A percentile compares a stretch with the other conserved stretches of the same genome.
phyloP scores from a whole-genome alignment of 2,329 filamentous ascomycete genomes.

The Stagonosporopsis chrysanthemi region DNA sequence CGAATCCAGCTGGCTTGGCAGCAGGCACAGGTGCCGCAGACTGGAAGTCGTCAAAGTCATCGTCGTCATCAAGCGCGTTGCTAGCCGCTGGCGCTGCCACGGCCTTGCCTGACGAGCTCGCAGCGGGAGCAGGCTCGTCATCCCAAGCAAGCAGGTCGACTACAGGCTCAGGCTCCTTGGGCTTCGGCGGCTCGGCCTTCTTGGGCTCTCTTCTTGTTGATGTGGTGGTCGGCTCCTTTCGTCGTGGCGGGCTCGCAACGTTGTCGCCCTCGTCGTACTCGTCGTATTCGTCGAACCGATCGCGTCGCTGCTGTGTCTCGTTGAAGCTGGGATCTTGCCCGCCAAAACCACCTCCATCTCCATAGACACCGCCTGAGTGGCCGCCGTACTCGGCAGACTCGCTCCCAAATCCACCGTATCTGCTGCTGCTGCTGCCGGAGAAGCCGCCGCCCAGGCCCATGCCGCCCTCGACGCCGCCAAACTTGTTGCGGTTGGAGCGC shows the following conservation, averaged over 20 bases:
- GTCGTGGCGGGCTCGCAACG: conserved; percentile 58
- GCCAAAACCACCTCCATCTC: conserved; percentile 94
- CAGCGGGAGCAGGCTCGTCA: conserved; percentile 67
- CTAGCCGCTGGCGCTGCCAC: conserved; percentile 48
- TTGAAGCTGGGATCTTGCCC: conserved; percentile 74
- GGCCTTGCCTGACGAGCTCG: conserved; percentile 55
- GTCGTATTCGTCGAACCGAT: conserved; percentile 95
- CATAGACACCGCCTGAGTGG: conserved; percentile 80
- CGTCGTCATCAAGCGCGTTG: conserved; percentile 61
- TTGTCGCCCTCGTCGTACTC: conserved; percentile 82
- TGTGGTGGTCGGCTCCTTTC: conserved; percentile 55
- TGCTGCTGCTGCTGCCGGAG: conserved; percentile 61
- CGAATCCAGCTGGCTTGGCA: conserved; percentile 67
- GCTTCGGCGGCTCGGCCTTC: conserved; percentile 73
- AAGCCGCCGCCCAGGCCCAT: conserved; percentile 62
- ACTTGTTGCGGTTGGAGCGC: conserved; percentile 88
- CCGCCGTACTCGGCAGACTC: conserved; percentile 64
- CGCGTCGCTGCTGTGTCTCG: conserved; percentile 68
- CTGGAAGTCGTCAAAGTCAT: conserved; percentile 98
- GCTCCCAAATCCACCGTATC: conserved; percentile 92
- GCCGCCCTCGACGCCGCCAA: conserved; percentile 90
- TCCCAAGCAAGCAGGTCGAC: conserved; percentile 94
- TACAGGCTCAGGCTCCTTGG: conserved; percentile 77
- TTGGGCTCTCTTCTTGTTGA: conserved; percentile 58
- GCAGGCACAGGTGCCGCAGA: conserved; percentile 68